These are phyloP conservation scores for Melocanna baccifera DNA, from an alignment of 176 grass and related monocot genomes.

Conservation along the genomic window DNA sequence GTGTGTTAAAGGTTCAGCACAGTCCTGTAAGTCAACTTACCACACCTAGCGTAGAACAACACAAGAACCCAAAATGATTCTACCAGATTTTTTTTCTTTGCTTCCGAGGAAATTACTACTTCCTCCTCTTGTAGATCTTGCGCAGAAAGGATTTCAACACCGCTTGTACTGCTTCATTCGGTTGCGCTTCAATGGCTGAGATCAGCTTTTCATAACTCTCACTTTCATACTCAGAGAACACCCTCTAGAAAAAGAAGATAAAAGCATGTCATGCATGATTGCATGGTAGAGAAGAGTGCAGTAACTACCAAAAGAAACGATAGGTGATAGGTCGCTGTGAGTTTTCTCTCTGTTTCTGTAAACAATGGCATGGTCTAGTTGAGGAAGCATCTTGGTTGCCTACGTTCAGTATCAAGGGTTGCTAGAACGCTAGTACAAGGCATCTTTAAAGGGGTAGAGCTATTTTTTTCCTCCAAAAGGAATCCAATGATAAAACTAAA, in stretches of 20 bases:
- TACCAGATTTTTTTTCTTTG: not conserved
- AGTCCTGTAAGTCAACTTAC: not conserved
- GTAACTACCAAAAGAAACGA: not conserved
- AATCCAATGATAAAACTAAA: not conserved
- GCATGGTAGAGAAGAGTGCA: not conserved
- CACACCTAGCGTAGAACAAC: not conserved
- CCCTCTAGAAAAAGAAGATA: conserved; percentile 1
- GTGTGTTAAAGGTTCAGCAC: not conserved
- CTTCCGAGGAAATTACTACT: conserved; percentile 9
- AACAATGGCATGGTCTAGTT: not conserved
- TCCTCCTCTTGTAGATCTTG: conserved; percentile 65
- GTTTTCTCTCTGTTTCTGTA: not conserved
- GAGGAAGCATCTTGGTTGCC: not conserved
- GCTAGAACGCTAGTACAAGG: not conserved
- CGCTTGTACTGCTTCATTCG: conserved; percentile 47
- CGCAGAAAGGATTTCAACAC: conserved; percentile 62
- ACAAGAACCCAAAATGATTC: not conserved
- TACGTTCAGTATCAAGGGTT: not conserved
- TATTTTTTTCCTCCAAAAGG: not conserved
- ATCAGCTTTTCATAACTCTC: conserved; percentile 48
- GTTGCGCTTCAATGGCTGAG: conserved; percentile 51
- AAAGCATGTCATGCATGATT: not conserved
- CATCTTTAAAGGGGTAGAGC: not conserved
- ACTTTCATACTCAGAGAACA: conserved; percentile 49
- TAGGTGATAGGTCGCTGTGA: not conserved